Percentiles rank a stretch among this genome's conserved stretches.
These are phyloP conservation scores for Bryum argenteum DNA, from an alignment of 225 moss, liverwort and hornwort species.

Conservation along the genomic window DNA sequence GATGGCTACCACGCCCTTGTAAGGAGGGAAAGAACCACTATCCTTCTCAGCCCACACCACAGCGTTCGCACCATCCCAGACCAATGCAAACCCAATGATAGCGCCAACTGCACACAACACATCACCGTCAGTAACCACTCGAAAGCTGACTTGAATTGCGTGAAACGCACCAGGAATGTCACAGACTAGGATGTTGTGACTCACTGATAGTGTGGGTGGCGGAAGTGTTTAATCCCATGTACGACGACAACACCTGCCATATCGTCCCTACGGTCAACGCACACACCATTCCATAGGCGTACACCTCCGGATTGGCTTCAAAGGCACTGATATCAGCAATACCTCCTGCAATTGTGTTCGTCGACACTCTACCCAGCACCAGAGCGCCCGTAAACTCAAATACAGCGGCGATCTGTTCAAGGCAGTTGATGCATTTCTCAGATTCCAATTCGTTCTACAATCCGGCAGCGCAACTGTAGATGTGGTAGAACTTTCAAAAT, in stretches of 20 bases:
- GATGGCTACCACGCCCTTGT: constrained; percentile 65
- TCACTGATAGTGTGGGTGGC: constrained; percentile 76
- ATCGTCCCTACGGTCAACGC: constrained; percentile 63
- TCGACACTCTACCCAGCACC: constrained; percentile 65
- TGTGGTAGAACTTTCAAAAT: background rate
- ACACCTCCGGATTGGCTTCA: constrained; percentile 54
- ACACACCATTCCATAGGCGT: constrained; percentile 76
- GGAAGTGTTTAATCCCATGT: constrained; percentile 65
- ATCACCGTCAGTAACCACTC: background rate
- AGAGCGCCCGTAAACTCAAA: constrained; percentile 69
- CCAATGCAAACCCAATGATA: constrained; percentile 71
- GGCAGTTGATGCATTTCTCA: background rate
- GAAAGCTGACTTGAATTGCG: background rate
- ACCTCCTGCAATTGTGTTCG: constrained; percentile 63
- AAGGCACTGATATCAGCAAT: constrained; percentile 65
- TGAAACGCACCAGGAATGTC: background rate
- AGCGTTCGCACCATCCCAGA: constrained; percentile 63
- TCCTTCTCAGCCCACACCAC: constrained; percentile 71
- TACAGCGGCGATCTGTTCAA: constrained; percentile 55
- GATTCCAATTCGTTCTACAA: background rate
- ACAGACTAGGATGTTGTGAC: background rate
- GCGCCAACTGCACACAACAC: constrained; percentile 48
- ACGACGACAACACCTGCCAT: constrained; percentile 65
- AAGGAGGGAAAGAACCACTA: constrained; percentile 47
- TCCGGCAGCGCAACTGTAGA: background rate